A percentile compares a stretch with the other conserved stretches of the same genome.
phyloP scores from a whole-genome alignment of 345 rosid species.

The Tarenaya hassleriana region DNA sequence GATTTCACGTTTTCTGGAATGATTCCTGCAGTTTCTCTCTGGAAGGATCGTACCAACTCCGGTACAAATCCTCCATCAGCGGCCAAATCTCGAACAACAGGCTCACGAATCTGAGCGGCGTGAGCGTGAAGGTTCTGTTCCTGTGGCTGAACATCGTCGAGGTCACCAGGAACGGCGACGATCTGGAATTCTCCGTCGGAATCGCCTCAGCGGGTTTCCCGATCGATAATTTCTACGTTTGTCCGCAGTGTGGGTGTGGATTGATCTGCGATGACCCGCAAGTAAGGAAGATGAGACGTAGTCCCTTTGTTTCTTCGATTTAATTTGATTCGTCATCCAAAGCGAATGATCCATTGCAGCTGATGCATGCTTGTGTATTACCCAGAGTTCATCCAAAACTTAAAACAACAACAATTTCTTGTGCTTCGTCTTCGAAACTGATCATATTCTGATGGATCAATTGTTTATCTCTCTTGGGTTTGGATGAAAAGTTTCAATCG shows the following conservation, averaged over 20 bases:
- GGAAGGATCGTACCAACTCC: slow-evolving; percentile 79
- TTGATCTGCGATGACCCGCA: slow-evolving; percentile 48
- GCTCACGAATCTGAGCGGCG: slow-evolving; percentile 56
- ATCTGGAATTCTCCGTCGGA: slow-evolving; percentile 81
- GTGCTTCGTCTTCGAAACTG: too few relatives aligned
- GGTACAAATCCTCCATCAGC: slow-evolving; percentile 62
- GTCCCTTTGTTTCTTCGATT: slow-evolving; percentile 47
- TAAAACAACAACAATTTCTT: too few relatives aligned
- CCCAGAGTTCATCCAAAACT: too few relatives aligned
- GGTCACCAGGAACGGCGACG: slow-evolving; percentile 53
- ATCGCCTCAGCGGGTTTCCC: slow-evolving; percentile 72
- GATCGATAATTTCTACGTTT: slow-evolving; percentile 70
- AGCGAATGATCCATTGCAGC: too few relatives aligned
- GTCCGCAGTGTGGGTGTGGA: slow-evolving; percentile 96
- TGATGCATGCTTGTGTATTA: too few relatives aligned
- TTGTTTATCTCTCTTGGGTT: too few relatives aligned
- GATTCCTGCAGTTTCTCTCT: slow-evolving; percentile 78
- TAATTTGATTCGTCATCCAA: slow-evolving; percentile 12
- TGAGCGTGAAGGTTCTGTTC: slow-evolving; percentile 81
- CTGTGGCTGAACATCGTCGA: slow-evolving; percentile 90
- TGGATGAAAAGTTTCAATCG: too few relatives aligned
- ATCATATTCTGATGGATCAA: too few relatives aligned
- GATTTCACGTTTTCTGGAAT: slow-evolving; percentile 50
- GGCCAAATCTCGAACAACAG: slow-evolving; percentile 62
- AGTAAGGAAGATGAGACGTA: slow-evolving; percentile 32